These are phyloP conservation scores for Trichomonas vaginalis DNA, from an alignment of 208 protist species.

Conservation along the genomic window DNA sequence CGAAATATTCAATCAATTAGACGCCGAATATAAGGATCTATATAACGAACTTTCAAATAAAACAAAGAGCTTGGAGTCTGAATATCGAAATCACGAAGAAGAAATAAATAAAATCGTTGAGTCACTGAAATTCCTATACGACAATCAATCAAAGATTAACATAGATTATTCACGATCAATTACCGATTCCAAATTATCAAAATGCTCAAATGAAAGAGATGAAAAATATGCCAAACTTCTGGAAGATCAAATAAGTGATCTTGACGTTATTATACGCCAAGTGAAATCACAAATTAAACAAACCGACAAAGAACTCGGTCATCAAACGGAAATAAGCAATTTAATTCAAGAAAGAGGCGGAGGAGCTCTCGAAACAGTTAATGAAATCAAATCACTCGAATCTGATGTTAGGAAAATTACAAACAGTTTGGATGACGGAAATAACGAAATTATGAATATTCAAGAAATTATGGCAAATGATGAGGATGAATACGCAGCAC, in stretches of 20 bases:
- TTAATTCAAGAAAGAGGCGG: neutral
- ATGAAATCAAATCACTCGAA: neutral
- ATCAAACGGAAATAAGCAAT: neutral
- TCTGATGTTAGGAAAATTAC: neutral
- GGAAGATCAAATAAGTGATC: neutral
- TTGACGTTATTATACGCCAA: neutral
- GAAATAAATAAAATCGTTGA: neutral
- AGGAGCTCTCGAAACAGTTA: neutral
- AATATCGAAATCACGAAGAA: neutral
- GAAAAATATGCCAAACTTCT: neutral
- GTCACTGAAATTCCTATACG: neutral
- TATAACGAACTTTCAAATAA: neutral
- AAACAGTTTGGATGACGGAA: neutral
- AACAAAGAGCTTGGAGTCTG: neutral
- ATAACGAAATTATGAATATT: neutral
- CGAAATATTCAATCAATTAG: neutral
- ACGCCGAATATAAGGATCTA: neutral
- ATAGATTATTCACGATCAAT: neutral
- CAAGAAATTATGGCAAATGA: neutral
- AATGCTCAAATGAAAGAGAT: neutral
- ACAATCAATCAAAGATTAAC: neutral
- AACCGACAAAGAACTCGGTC: neutral
- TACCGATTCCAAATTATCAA: neutral
- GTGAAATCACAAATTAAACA: neutral
- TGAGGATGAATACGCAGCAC: neutral